Base-by-base conservation (phyloP, 768 basidiomycete species). In the Lactifluus subvellereus region DNA sequence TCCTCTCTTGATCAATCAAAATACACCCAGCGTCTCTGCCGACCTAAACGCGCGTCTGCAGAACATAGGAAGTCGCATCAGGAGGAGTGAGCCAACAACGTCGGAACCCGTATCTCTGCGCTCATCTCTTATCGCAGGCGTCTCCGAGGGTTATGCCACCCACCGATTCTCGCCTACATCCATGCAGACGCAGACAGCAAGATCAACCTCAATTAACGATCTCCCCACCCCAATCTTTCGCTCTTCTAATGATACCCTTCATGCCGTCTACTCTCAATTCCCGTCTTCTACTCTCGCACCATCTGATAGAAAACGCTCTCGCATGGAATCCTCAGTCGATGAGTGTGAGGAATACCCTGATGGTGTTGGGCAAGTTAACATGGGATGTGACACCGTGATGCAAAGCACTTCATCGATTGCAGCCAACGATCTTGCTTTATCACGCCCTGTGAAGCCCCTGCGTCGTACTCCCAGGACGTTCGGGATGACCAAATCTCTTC, bases 61-160 rank as follows among this genome's bases (percentile, higher is more conserved):
- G 61, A 83, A 77, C 67, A 73, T 85, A 33, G 83, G 82, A 55
- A 74, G 82, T 67, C 84, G 86, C 65, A 80, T 79, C 52, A 74
- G 87, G 70, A 85, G 85, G 74, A 79, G 87, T 88, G 71, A 70
- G 80, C 60, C 57, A n/a, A 1, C 48, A 38, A 35, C 33, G 16
- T 20, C 11, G 0, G 14, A 40, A 48, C 6, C 16, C 37, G 27
- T 20, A 6, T 20, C 8, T 71, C 73, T 71, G 68, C 55, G 72
- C 70, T 63, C 72, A 69, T 57, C 66, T 66, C 58, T 67, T 27
- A n/a, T 54, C 42, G 1, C 66, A 88, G 86, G 76, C 70, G 86
- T 88, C 54, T 76, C 75, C 22, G 82, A 87, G 72, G 86, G 86
- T 59, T 88, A 87, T 68, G 69, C 71, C 35, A 75, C 73, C 35